These are phyloP conservation scores for Spergularia bocconei DNA, from an alignment of 148 eudicot species.

Conservation along the genomic window DNA sequence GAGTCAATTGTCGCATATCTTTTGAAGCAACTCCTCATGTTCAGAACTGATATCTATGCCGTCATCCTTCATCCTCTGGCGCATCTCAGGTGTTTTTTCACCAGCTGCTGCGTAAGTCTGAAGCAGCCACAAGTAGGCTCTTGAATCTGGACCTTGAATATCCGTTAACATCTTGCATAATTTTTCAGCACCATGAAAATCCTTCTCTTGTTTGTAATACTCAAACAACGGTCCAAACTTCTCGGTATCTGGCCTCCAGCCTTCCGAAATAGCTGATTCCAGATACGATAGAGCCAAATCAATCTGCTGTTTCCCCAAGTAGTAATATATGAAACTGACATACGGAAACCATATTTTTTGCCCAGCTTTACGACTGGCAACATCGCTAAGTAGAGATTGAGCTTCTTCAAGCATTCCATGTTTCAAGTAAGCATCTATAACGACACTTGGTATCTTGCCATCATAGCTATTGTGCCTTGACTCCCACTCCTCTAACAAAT, in stretches of 20 bases:
- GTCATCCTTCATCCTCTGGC: slow-evolving; percentile 45
- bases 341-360: slow-evolving; percentile 29
- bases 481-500: slow-evolving; percentile 59
- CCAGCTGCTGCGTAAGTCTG: slow-evolving; percentile 50
- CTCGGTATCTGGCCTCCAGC: slow-evolving; percentile 35
- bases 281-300: slow-evolving; percentile 43
- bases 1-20: slow-evolving; percentile 31
- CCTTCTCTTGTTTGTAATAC: slow-evolving; percentile 40
- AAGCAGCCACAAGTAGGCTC: slow-evolving; percentile 41
- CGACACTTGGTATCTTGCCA: slow-evolving; percentile 45
- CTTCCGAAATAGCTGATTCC: slow-evolving; percentile 39
- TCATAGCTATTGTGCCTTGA: slow-evolving; percentile 42
- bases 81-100: slow-evolving; percentile 38
- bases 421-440: slow-evolving; percentile 45
- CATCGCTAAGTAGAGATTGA: slow-evolving; percentile 33
- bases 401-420: slow-evolving; percentile 56
- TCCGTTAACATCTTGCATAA: slow-evolving; percentile 44
- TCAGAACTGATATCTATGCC: slow-evolving; percentile 40
- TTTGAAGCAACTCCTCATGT: slow-evolving; percentile 46
- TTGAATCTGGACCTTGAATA: slow-evolving; percentile 33
- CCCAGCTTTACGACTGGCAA: slow-evolving; percentile 23
- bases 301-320: slow-evolving; percentile 36
- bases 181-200: slow-evolving; percentile 52
- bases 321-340: slow-evolving; percentile 38
- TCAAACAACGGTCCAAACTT: slow-evolving; percentile 29